A percentile compares a stretch with the other conserved stretches of the same genome.
Evolutionary conservation across 805 yeast species (phyloP).

Genomic region (Clavispora carvajalis): DNA sequence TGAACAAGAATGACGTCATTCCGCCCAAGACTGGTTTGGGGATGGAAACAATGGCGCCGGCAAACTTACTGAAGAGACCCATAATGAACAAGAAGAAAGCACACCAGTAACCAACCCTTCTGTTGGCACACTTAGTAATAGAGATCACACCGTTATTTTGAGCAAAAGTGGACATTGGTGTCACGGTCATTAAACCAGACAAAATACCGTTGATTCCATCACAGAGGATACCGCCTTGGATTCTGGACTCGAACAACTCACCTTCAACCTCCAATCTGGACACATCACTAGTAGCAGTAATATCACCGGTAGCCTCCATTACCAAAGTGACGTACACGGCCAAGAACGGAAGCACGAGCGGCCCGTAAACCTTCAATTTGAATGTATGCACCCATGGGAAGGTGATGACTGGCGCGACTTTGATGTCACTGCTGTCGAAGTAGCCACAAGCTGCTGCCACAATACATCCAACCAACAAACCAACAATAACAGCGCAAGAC

Average conservation of each 20-base stretch:
- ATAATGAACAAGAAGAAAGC: slow-evolving; percentile 74
- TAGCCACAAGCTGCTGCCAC: slow-evolving; percentile 90
- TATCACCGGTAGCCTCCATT: slow-evolving; percentile 95
- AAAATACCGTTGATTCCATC: slow-evolving; percentile 79
- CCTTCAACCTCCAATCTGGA: slow-evolving; percentile 84
- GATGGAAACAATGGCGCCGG: slow-evolving; percentile 64
- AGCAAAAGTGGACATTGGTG: slow-evolving; percentile 92
- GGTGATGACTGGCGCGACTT: slow-evolving; percentile 73
- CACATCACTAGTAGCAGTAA: slow-evolving; percentile 91
- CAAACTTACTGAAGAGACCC: slow-evolving; percentile 67
- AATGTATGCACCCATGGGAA: slow-evolving; percentile 88
- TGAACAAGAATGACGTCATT: slow-evolving; percentile 16
- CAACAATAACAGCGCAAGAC: slow-evolving; percentile 86
- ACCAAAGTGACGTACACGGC: slow-evolving; percentile 77
- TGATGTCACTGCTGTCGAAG: slow-evolving; percentile 54
- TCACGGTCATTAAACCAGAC: slow-evolving; percentile 73
- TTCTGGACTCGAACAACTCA: slow-evolving; percentile 69
- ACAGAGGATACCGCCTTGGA: slow-evolving; percentile 90
- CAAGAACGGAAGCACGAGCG: slow-evolving; percentile 77
- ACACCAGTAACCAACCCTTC: slow-evolving; percentile 76
- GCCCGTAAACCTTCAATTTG: slow-evolving; percentile 71
- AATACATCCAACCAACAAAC: slow-evolving; percentile 81
- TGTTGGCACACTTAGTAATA: slow-evolving; percentile 85
- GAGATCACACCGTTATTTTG: slow-evolving; percentile 95
- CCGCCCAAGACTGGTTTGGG: slow-evolving; percentile 47